Evolutionary conservation across 306 rosid genomes (phyloP).

Genomic region (Acacia acuminata): DNA sequence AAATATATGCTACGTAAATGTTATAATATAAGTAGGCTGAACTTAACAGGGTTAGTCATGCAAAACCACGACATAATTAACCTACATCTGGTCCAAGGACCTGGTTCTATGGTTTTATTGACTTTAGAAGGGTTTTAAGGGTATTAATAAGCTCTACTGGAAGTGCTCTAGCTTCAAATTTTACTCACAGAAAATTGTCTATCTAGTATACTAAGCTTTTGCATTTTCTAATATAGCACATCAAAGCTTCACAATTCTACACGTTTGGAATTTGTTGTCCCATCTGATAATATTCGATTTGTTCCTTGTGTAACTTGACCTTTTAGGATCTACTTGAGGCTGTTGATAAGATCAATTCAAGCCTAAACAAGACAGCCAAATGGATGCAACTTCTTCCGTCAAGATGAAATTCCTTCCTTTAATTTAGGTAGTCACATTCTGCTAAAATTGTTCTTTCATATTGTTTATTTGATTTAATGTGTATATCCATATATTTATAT

Average conservation of each 20-base stretch:
- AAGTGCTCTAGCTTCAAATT: not conserved
- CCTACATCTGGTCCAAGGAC: not conserved
- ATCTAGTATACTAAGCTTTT: not conserved
- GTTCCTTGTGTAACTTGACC: slow-evolving; percentile 24
- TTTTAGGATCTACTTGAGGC: slow-evolving; percentile 74
- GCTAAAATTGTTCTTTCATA: not conserved
- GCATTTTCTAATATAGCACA: not conserved
- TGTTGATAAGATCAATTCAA: slow-evolving; percentile 81
- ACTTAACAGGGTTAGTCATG: not conserved
- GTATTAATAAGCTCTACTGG: not conserved
- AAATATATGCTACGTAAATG: not conserved
- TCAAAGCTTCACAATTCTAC: not conserved
- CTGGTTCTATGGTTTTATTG: slow-evolving; percentile 9
- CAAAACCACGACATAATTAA: not conserved
- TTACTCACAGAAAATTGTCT: not conserved
- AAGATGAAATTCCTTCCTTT: slow-evolving; percentile 77
- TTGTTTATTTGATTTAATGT: not conserved
- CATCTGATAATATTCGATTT: not conserved
- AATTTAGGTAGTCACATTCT: slow-evolving; percentile 58
- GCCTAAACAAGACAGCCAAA: slow-evolving; percentile 53
- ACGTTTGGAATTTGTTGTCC: slow-evolving; percentile 15
- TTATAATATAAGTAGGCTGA: not conserved
- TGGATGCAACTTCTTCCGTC: slow-evolving; percentile 59
- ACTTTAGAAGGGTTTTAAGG: slow-evolving; percentile 9
- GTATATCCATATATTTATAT: not conserved